These are phyloP conservation scores for Kandelia obovata DNA, from an alignment of 345 rosid genomes.

Conservation along the genomic window DNA sequence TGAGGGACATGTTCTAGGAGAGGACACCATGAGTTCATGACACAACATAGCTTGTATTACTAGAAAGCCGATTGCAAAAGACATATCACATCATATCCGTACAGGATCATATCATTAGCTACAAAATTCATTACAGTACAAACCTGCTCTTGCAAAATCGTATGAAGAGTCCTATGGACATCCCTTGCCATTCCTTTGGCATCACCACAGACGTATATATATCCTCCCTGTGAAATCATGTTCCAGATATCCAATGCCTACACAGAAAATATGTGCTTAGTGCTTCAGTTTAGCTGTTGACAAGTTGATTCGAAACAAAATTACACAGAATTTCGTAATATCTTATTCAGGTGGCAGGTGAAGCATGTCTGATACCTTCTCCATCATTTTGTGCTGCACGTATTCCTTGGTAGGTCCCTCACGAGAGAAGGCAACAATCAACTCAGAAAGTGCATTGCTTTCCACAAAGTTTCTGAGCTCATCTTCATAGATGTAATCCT, in stretches of 20 bases:
- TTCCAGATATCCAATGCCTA: slow-evolving; percentile 87
- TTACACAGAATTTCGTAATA: not conserved
- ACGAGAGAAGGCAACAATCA: slow-evolving; percentile 84
- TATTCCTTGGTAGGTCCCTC: slow-evolving; percentile 91
- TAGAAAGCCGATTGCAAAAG: too few species aligned
- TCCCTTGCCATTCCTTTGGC: slow-evolving; percentile 99
- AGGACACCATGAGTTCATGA: too few species aligned
- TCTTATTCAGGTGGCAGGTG: slow-evolving; percentile 10
- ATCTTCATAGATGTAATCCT: slow-evolving; percentile 91
- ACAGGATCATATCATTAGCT: too few species aligned
- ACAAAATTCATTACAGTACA: not conserved
- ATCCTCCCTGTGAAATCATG: slow-evolving; percentile 70
- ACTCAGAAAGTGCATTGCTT: slow-evolving; percentile 70
- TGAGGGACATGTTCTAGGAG: too few species aligned
- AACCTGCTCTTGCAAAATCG: slow-evolving; percentile 86
- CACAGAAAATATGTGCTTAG: slow-evolving; percentile 1
- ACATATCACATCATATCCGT: too few species aligned
- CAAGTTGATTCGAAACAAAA: not conserved
- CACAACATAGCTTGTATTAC: too few species aligned
- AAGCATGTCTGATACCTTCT: slow-evolving; percentile 46
- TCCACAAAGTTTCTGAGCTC: slow-evolving; percentile 72
- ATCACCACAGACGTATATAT: slow-evolving; percentile 96
- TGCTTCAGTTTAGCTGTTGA: not conserved
- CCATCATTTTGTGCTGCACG: slow-evolving; percentile 86
- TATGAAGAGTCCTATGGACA: slow-evolving; percentile 88